Evolutionary conservation across 2,329 filamentous ascomycete genomes (phyloP).

Genomic region (Dendrostoma leiphaemia): DNA sequence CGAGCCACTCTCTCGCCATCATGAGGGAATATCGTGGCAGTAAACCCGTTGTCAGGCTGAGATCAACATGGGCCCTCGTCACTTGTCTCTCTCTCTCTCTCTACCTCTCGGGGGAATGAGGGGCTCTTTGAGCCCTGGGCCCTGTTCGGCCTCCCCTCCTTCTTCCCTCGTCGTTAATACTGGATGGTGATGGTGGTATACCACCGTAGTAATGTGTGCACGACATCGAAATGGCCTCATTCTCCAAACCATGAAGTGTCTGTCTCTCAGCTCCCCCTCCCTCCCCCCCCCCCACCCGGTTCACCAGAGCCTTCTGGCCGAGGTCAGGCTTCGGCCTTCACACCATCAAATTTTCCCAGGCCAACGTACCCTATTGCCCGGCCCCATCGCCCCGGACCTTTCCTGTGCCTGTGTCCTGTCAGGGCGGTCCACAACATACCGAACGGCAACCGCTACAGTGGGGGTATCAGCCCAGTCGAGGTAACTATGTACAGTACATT

Average conservation of each 20-base stretch:
- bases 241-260: too few relatives aligned
- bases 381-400: not conserved
- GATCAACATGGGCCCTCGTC: conserved; percentile 3
- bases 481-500: not conserved
- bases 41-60: not conserved
- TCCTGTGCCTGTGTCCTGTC: not conserved
- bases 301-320: not conserved
- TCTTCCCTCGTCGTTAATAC: too few relatives aligned
- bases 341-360: conserved; percentile 5
- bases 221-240: too few relatives aligned
- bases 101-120: too few relatives aligned
- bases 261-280: too few relatives aligned
- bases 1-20: not conserved
- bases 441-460: not conserved
- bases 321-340: conserved; percentile 1
- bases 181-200: too few relatives aligned
- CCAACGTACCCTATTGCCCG: conserved; percentile 4
- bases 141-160: too few relatives aligned
- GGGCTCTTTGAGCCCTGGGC: too few relatives aligned
- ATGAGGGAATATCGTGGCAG: conserved; percentile 1
- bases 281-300: not conserved
- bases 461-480: not conserved
- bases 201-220: too few relatives aligned
- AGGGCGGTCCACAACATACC: not conserved
- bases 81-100: conserved; percentile 10